Evolutionary conservation across 2,329 filamentous ascomycete genomes (phyloP), one percentile per base, ranked within the genome.

Genomic region (Canariomyces notabilis): DNA sequence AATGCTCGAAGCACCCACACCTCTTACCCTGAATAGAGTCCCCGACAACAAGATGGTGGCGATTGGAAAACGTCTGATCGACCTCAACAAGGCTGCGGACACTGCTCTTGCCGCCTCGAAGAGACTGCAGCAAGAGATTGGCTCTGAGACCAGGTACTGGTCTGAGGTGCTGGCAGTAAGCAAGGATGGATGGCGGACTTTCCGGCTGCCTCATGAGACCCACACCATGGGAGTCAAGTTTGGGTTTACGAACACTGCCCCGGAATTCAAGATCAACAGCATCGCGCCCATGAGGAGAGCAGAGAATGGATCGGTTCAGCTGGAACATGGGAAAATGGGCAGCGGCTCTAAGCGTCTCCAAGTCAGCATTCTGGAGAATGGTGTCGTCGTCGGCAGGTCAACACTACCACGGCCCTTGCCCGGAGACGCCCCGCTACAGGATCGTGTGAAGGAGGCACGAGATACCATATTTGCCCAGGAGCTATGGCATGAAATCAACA

Each of bases 111-210:
- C 80, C 8, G 84, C 89, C 4, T 85, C 87, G 0, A 74, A 76
- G 20, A 77, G 87, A 33, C 68, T 98, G 11, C 79, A 88, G 57
- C 78, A 77, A 9, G 90, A 95, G 63, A 85, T 94, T 26, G 75
- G 79, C 8, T 79, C 81, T 22, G 93, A 98, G 69, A 83, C 83
- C 2, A 83, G 77, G 57, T 98, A 95, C 65, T 98, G 93, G 93
- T 78, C 85, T 45, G 85, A 95, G 57, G 78, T 97, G 2, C 70
- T 95, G 37, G 79, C 82, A 8, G 82, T 97, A 36, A 89, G 85
- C 54, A 80, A 89, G 55, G 83, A 82, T 44, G 89, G 90, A 4
- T 98, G 93, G 91, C 83, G 86, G 16, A 72, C 97, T 15, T 91
- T 85, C 56, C 79, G 85, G 39, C 71, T 93, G 33, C 88, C 89